Percentiles rank a stretch among this genome's conserved stretches.
Conservation (phyloP, 2,329 filamentous ascomycete species). For the Curvularia eragrostidis region DNA sequence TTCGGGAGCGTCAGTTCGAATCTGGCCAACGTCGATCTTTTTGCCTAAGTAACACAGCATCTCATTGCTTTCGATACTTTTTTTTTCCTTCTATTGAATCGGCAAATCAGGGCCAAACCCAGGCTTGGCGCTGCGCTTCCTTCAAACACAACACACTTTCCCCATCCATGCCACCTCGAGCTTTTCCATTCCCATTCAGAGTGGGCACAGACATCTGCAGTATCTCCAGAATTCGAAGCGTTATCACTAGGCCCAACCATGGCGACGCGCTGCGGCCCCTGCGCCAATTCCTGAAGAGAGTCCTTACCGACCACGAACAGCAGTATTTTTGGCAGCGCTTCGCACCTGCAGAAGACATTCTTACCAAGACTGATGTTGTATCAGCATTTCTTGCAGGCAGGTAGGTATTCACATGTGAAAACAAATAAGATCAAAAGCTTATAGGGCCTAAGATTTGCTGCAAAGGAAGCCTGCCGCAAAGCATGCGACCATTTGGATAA, state of each 20-base stretch:
- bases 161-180: constrained; percentile 51
- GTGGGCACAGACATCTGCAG: constrained; percentile 83
- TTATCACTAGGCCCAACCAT: constrained; percentile 55
- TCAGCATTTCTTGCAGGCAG: constrained; percentile 45
- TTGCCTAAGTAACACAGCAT: constrained; percentile 8
- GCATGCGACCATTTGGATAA: constrained; percentile 44
- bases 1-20: constrained; percentile 53
- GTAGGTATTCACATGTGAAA: constrained; percentile 28
- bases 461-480: constrained; percentile 60
- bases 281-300: constrained; percentile 28
- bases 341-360: constrained; percentile 14
- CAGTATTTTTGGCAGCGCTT: constrained; percentile 43
- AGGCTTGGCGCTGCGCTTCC: neutral
- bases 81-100: neutral
- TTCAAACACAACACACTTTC: neutral
- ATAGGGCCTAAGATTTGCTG: constrained; percentile 52
- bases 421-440: constrained; percentile 3
- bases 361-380: constrained; percentile 25
- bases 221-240: constrained; percentile 67
- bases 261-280: constrained; percentile 17
- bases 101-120: neutral
- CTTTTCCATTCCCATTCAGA: constrained; percentile 70
- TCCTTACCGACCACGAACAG: constrained; percentile 44
- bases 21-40: constrained; percentile 49
- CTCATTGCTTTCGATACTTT: neutral